Evolutionary conservation across 139 green algal species (phyloP).

Genomic region (Coelastrella sp.): DNA sequence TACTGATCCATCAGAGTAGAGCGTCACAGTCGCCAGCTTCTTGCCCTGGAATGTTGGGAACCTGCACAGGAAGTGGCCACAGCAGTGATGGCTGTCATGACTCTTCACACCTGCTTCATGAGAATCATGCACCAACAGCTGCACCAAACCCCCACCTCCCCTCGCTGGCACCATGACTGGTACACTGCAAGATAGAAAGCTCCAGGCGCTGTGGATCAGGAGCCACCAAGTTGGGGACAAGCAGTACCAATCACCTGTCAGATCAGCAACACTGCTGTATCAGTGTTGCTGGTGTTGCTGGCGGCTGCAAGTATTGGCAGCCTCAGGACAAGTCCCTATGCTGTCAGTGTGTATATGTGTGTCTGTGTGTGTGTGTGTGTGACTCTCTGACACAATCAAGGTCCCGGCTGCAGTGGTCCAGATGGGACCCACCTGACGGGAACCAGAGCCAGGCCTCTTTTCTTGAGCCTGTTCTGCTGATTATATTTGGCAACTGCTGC

Average conservation of each 20-base stretch:
- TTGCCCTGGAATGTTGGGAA: neutral
- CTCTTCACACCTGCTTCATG: too few species aligned
- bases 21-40: neutral
- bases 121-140: too few species aligned
- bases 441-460: conserved; percentile 35
- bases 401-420: neutral
- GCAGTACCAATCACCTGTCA: neutral
- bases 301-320: neutral
- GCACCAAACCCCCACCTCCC: too few species aligned
- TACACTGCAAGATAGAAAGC: too few species aligned
- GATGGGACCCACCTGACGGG: conserved; percentile 6
- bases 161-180: too few species aligned
- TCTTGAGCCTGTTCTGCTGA: neutral
- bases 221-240: too few species aligned
- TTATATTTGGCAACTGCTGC: conserved; percentile 29
- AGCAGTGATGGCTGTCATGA: neutral
- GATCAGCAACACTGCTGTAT: neutral
- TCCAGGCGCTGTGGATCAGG: too few species aligned
- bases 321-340: too few species aligned
- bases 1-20: conserved; percentile 36
- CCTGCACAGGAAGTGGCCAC: neutral
- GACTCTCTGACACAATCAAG: neutral
- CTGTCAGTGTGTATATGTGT: too few species aligned
- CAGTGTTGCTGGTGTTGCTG: neutral
- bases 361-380: too few species aligned